Percentiles rank a stretch among this genome's conserved stretches.
phyloP scores from a whole-genome alignment of 768 basidiomycete species.

The Gymnopilus junonius region DNA sequence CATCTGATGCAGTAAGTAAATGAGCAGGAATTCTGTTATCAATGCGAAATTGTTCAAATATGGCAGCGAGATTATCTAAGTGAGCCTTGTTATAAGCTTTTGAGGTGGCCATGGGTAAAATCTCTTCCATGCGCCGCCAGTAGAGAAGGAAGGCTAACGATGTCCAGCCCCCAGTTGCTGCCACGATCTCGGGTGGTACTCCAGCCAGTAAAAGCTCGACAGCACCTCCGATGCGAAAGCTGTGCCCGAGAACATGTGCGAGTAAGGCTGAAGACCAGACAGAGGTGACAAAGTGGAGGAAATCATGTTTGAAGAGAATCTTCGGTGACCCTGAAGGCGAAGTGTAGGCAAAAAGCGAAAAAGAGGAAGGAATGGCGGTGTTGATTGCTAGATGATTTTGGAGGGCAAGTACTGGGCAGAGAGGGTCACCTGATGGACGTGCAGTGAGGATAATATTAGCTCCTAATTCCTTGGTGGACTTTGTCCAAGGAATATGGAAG shows the following conservation, averaged over 20 bases:
- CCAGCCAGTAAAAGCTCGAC: constrained; percentile 25
- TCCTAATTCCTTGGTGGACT: constrained; percentile 26
- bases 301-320: constrained; percentile 5
- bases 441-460: constrained; percentile 18
- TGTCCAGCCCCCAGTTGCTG: constrained; percentile 31
- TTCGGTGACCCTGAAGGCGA: neutral
- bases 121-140: constrained; percentile 26
- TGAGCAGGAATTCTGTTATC: constrained; percentile 1
- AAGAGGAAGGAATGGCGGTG: neutral
- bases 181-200: constrained; percentile 31
- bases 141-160: constrained; percentile 35
- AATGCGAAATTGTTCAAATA: constrained; percentile 15
- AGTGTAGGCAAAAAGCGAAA: constrained; percentile 16
- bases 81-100: constrained; percentile 14
- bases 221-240: constrained; percentile 36
- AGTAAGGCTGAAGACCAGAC: constrained; percentile 12
- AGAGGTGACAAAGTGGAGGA: constrained; percentile 6
- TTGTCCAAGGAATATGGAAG: constrained; percentile 38
- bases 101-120: constrained; percentile 21
- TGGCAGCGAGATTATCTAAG: constrained; percentile 3
- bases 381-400: constrained; percentile 6
- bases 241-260: constrained; percentile 23
- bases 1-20: neutral
- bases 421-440: too few species aligned
- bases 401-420: constrained; percentile 14